Evolutionary conservation across 371 early-diverging fungal genomes (phyloP).

Genomic region (Mortierella sp.): DNA sequence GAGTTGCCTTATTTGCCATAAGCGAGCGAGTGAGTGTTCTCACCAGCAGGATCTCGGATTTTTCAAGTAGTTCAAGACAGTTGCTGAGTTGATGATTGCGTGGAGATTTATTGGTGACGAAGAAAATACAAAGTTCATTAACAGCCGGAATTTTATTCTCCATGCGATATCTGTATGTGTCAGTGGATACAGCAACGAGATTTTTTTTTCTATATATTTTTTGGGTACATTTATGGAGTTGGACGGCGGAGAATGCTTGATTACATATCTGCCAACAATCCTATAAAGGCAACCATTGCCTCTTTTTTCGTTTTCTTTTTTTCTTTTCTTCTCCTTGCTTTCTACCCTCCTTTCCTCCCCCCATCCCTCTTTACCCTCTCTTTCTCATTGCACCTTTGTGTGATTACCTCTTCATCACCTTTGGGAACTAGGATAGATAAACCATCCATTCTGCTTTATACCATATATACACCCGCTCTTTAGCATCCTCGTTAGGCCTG

Average conservation of each 20-base stretch:
- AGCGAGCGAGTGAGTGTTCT: neutral
- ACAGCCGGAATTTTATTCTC: too few species aligned
- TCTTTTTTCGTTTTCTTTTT: neutral
- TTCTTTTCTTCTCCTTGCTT: neutral
- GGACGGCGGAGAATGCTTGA: too few species aligned
- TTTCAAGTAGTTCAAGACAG: neutral
- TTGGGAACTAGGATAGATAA: neutral
- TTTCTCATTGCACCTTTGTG: neutral
- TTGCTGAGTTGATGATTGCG: neutral
- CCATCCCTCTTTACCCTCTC: neutral
- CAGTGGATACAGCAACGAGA: too few species aligned
- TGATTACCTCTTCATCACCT: neutral
- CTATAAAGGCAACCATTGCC: conserved; percentile 5
- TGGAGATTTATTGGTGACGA: too few species aligned
- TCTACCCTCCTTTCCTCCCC: conserved; percentile 2
- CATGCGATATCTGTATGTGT: too few species aligned
- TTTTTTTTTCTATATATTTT: too few species aligned
- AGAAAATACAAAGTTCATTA: too few species aligned
- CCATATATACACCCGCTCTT: neutral
- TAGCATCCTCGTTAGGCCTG: neutral
- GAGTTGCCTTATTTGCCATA: neutral
- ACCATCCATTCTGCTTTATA: neutral
- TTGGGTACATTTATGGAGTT: too few species aligned
- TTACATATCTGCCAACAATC: too few species aligned
- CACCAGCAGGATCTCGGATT: neutral